Conservation (phyloP, 1,139 yeast genomes). For the Spencermartinsiella ligniputridi region DNA sequence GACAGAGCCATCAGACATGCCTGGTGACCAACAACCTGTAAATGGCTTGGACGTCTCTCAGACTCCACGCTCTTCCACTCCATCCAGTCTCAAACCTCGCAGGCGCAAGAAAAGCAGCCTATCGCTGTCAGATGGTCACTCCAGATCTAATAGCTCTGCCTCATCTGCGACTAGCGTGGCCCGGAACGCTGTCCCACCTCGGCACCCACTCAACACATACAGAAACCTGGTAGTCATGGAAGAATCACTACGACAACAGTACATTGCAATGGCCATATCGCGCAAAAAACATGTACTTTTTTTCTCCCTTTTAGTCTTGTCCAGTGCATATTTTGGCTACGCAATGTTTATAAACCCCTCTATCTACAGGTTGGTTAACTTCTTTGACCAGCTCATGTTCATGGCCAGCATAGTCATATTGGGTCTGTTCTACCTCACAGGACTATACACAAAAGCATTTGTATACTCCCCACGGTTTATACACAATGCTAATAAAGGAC, state of each 20-base stretch:
- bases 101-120: not conserved
- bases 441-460: constrained; percentile 82
- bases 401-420: constrained; percentile 68
- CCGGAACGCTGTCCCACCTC: constrained; percentile 14
- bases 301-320: constrained; percentile 45
- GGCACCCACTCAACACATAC: constrained; percentile 26
- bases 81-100: not conserved
- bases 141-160: not conserved
- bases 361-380: constrained; percentile 32
- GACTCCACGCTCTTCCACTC: no score
- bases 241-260: constrained; percentile 78
- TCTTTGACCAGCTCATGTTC: constrained; percentile 52
- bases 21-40: no score
- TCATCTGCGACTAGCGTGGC: constrained; percentile 1
- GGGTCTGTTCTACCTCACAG: constrained; percentile 76
- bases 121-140: not conserved
- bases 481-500: constrained; percentile 77
- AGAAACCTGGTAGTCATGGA: constrained; percentile 77
- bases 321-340: constrained; percentile 31
- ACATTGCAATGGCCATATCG: constrained; percentile 61
- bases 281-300: constrained; percentile 73
- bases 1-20: no score
- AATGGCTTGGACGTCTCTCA: no score
- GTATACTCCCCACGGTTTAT: constrained; percentile 76
- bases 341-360: constrained; percentile 32